These are phyloP conservation scores for Nigrospora sphaerica DNA, from an alignment of 2,329 filamentous ascomycete species.

Conservation along the genomic window DNA sequence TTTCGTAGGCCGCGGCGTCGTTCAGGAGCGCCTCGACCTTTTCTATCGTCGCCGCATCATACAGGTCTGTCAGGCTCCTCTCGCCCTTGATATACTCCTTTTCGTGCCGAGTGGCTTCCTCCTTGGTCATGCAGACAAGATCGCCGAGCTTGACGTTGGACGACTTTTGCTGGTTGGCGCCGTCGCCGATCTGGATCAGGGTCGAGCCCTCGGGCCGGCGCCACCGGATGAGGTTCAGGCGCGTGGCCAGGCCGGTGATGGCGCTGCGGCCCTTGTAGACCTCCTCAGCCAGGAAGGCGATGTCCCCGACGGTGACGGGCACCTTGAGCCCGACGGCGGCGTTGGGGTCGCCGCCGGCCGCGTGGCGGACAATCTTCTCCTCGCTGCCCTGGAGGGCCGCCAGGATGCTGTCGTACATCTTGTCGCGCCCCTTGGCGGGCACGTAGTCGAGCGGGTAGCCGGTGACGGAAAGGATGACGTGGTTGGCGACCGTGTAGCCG, in stretches of 20 bases:
- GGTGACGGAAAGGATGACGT: slow-evolving; percentile 74
- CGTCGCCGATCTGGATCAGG: slow-evolving; percentile 52
- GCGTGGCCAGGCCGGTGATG: slow-evolving; percentile 73
- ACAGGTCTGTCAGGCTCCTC: slow-evolving; percentile 64
- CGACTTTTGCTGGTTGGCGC: slow-evolving; percentile 67
- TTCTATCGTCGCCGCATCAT: slow-evolving; percentile 59
- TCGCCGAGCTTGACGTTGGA: slow-evolving; percentile 46
- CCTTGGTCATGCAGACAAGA: slow-evolving; percentile 26
- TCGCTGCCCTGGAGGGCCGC: slow-evolving; percentile 69
- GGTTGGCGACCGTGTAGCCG: slow-evolving; percentile 84
- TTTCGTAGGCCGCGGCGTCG: slow-evolving; percentile 59
- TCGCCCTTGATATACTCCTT: slow-evolving; percentile 67
- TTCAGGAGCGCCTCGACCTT: slow-evolving; percentile 58
- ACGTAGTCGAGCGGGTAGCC: slow-evolving; percentile 85
- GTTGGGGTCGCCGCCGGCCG: slow-evolving; percentile 35
- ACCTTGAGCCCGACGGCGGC: slow-evolving; percentile 67
- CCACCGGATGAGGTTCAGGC: slow-evolving; percentile 79
- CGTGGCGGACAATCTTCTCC: slow-evolving; percentile 60
- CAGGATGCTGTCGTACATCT: slow-evolving; percentile 84
- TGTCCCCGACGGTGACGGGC: slow-evolving; percentile 70
- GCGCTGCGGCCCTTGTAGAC: slow-evolving; percentile 78
- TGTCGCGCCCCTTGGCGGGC: slow-evolving; percentile 74
- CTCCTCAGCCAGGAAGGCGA: slow-evolving; percentile 85
- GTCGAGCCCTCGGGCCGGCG: slow-evolving; percentile 54
- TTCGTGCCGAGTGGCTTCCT: slow-evolving; percentile 56